These are phyloP conservation scores for Hypoxylon sp. DNA, from an alignment of 2,329 filamentous ascomycete species.

Conservation along the genomic window DNA sequence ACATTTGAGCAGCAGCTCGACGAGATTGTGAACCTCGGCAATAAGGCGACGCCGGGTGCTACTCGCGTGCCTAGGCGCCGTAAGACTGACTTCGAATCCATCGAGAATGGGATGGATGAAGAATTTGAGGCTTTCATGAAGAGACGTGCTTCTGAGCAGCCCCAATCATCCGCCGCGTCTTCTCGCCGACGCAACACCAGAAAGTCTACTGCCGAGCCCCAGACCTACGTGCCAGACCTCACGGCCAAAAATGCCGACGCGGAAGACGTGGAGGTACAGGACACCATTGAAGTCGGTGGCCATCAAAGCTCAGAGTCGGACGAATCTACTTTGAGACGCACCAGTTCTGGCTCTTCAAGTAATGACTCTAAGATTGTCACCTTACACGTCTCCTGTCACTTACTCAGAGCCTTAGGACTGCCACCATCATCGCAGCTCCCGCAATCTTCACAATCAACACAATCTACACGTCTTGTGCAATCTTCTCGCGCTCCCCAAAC, in stretches of 20 bases:
- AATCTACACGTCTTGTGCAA: background rate
- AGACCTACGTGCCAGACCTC: slow-evolving; percentile 37
- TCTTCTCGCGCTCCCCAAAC: background rate
- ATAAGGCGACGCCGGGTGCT: slow-evolving; percentile 39
- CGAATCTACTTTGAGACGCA: slow-evolving; percentile 46
- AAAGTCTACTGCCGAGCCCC: slow-evolving; percentile 46
- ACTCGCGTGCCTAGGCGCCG: slow-evolving; percentile 45
- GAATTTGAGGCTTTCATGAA: slow-evolving; percentile 41
- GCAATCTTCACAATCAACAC: background rate
- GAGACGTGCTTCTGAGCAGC: slow-evolving; percentile 46
- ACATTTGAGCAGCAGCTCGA: slow-evolving; percentile 63
- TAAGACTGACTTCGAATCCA: slow-evolving; percentile 39
- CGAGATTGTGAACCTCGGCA: slow-evolving; percentile 49
- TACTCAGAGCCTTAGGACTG: too few species aligned
- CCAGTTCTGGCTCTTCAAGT: slow-evolving; percentile 42
- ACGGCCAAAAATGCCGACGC: too few species aligned
- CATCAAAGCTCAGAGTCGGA: slow-evolving; percentile 48
- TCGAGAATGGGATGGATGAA: slow-evolving; percentile 40
- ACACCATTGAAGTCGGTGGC: slow-evolving; percentile 66
- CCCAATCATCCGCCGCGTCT: slow-evolving; percentile 37
- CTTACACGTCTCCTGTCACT: slow-evolving; percentile 1
- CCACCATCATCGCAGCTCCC: background rate
- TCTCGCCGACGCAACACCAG: slow-evolving; percentile 39
- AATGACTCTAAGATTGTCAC: slow-evolving; percentile 33
- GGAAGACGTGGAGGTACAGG: slow-evolving; percentile 61